Evolutionary conservation across 2,329 filamentous ascomycete species (phyloP), one percentile per base, ranked within the genome.

Genomic region (Fusarium pilosicola): DNA sequence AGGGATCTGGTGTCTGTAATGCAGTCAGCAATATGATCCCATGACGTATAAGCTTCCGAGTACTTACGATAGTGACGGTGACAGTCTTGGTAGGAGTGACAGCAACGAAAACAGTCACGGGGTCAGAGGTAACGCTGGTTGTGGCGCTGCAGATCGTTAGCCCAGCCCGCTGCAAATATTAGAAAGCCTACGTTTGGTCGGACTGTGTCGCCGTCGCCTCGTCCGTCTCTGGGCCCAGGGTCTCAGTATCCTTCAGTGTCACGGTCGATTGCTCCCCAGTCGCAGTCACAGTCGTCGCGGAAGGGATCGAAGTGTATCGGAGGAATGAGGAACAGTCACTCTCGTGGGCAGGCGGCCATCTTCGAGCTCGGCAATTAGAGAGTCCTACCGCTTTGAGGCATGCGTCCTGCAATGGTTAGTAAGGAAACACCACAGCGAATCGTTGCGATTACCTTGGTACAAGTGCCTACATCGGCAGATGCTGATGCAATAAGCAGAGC

Each of bases 241-340:
- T 63, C 14, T 39, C 34, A 2, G 22, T 34, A 22, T 60, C 54
- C 13, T 34, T 22, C 26, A 49, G 4, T 0, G 54, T 60, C 1
- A 49, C 11, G 4, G 61, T 63, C 4, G 36, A 42, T 42, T 41
- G 61, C n/a, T 42, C 61, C 15, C 14, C 54, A 20, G 28, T 45
- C 17, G 28, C 42, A 6, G 42, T 48, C 5, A 60, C 42, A 0
- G 28, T 63, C 6, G 36, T 63, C 12, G n/a, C 18, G 0, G 42
- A 10, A 11, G 54, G 61, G 0, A 63, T 28, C 3, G 20, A 41
- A 5, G 52, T 59, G 15, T 63, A 63, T 30, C 24, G 39, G 0
- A 63, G 28, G 20, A 60, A 63, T 22, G 54, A 63, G 8, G 52
- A 59, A 3, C 61, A 63, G 12, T 63, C 61, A 9, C 22, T 60